phyloP scores from a whole-genome alignment of 352 stramenopile genomes.

The Globisporangium recalcitrans region DNA sequence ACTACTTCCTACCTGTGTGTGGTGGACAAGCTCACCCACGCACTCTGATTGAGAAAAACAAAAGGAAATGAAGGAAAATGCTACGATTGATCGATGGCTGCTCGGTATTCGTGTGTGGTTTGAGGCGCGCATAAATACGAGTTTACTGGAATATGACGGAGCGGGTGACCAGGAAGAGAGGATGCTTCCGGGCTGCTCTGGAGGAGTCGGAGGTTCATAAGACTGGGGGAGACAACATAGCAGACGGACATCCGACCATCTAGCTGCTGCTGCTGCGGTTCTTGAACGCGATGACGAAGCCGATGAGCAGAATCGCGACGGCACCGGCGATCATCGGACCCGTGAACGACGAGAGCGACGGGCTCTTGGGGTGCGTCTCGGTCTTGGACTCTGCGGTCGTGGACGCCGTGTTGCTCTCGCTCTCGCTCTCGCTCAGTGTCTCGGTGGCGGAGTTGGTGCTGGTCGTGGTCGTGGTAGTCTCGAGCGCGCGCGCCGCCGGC shows the following conservation, averaged over 20 bases:
- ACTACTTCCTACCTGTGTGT: neutral
- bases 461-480: neutral
- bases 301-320: slow-evolving; percentile 52
- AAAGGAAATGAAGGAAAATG: neutral
- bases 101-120: neutral
- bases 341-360: slow-evolving; percentile 30
- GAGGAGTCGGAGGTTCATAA: neutral
- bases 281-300: slow-evolving; percentile 50
- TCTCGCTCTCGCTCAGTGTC: neutral
- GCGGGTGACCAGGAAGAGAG: neutral
- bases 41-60: neutral
- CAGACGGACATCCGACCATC: neutral
- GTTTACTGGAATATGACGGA: neutral
- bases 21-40: neutral
- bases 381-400: neutral
- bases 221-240: neutral
- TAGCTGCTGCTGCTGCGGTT: slow-evolving; percentile 18
- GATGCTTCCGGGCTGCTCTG: neutral
- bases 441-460: neutral
- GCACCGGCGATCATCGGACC: slow-evolving; percentile 39
- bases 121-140: slow-evolving; percentile 1
- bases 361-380: slow-evolving; percentile 14
- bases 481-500: neutral
- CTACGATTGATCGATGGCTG: neutral
- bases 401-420: slow-evolving; percentile 3